Conservation (phyloP, 257 asterid genomes). For the Solanum chmielewskii region DNA sequence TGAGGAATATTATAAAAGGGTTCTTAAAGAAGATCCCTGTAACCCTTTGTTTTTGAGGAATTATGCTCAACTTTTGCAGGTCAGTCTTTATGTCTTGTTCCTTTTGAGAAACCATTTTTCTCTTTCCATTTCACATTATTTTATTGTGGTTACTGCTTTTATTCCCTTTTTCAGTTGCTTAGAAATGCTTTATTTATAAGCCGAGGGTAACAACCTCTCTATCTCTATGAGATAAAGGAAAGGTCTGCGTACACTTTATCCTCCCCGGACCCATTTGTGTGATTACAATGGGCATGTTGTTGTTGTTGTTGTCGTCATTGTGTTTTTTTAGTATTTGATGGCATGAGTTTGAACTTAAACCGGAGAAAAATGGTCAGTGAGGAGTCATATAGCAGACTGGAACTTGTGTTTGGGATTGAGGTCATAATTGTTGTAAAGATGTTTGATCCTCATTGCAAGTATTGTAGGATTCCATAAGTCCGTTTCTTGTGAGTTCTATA, state of each 20-base stretch:
- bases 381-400: background rate
- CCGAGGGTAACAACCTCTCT: background rate
- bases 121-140: background rate
- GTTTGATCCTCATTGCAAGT: background rate
- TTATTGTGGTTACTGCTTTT: background rate
- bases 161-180: background rate
- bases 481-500: background rate
- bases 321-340: background rate
- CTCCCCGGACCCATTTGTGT: background rate
- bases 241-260: background rate
- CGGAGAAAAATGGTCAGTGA: background rate
- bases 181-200: background rate
- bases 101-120: background rate
- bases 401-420: background rate
- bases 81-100: conserved; percentile 6
- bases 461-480: background rate
- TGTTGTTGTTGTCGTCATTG: background rate
- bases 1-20: conserved; percentile 22
- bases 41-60: conserved; percentile 44
- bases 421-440: background rate
- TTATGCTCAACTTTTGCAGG: conserved; percentile 68
- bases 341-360: background rate
- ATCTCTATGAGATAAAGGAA: background rate
- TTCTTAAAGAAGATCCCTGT: conserved; percentile 33
- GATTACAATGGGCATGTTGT: background rate